Evolutionary conservation across 2,329 filamentous ascomycete species (phyloP).

Genomic region (Macroventuria anomochaeta): DNA sequence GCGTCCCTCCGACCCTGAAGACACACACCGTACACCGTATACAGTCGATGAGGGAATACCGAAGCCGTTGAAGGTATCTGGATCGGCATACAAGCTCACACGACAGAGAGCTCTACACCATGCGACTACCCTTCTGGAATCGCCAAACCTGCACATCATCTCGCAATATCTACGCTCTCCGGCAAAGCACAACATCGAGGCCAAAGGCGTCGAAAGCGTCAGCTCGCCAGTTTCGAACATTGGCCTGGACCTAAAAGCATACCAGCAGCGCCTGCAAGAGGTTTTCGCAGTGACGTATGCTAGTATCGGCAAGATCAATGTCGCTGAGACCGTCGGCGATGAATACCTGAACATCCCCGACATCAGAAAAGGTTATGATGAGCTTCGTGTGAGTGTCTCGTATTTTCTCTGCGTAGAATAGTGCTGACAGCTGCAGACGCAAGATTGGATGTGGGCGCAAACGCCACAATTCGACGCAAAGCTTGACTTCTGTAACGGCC

Average conservation of each 20-base stretch:
- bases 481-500: constrained; percentile 56
- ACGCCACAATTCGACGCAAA: constrained; percentile 80
- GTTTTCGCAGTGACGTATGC: constrained; percentile 73
- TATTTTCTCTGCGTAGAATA: neutral
- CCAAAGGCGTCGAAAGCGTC: constrained; percentile 89
- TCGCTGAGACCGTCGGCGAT: constrained; percentile 60
- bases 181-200: constrained; percentile 75
- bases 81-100: constrained; percentile 94
- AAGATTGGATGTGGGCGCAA: constrained; percentile 81
- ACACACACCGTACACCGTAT: constrained; percentile 56
- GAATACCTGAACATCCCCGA: constrained; percentile 58
- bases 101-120: constrained; percentile 84
- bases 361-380: constrained; percentile 67
- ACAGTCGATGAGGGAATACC: constrained; percentile 39
- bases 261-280: constrained; percentile 56
- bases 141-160: constrained; percentile 74
- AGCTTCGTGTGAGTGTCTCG: constrained; percentile 62
- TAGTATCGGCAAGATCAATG: constrained; percentile 43
- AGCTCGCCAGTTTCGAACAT: constrained; percentile 85
- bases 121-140: constrained; percentile 83
- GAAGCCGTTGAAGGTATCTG: constrained; percentile 76
- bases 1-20: constrained; percentile 37
- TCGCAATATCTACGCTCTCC: constrained; percentile 77
- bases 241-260: constrained; percentile 58
- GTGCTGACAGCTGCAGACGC: constrained; percentile 58